Evolutionary conservation across 257 asterid species (phyloP), one percentile per base, ranked within the genome.

Genomic region (Paulownia fortunei): DNA sequence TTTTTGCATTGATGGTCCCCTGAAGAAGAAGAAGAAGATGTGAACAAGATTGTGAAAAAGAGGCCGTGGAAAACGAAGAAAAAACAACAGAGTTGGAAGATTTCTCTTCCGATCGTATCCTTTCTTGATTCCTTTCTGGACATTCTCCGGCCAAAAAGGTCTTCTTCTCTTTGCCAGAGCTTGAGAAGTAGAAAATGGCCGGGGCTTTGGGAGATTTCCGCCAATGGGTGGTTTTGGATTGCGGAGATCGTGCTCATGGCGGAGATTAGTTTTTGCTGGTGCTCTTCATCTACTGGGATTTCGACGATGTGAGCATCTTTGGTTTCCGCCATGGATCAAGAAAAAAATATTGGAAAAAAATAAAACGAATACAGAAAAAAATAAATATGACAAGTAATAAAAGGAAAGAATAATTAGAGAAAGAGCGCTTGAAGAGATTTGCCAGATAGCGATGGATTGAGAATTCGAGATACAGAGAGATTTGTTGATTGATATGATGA

Each of bases 111-210:
- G 64, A 90, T 83, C 2, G 88, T 27, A 77, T 89, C 97, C 64
- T 86, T 83, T 70, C 97, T 54, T 2, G 92, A 69, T 73, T 96
- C 99, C 82, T 85, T 96, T 4, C 85, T 52, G 13, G 90, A 84
- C 19, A 89, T 82, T 69, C 88, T 69, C 24, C 96, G 86, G 72
- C 92, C 82, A 62, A 78, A 82, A 54, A 93, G 83, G 3, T 92
- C 88, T 47, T 93, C 99, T 55, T 90, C 96, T 55, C 97, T 76
- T 67, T 96, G 99, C 96, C 93, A 88, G 41, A 96, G 98, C 88
- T 96, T 96, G 81, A 96, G 96, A 52, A 96, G 99, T 16, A 96
- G 85, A 61, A 93, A 89, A 67, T 96, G 98, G 34, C 98, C 99
- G 8, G 98, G 97, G 87, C 97, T 92, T 37, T 77, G 89, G 8